A percentile compares a stretch with the other conserved stretches of the same genome.
Conservation (phyloP, 140 eudicot genomes). For the Anethum foeniculum region DNA sequence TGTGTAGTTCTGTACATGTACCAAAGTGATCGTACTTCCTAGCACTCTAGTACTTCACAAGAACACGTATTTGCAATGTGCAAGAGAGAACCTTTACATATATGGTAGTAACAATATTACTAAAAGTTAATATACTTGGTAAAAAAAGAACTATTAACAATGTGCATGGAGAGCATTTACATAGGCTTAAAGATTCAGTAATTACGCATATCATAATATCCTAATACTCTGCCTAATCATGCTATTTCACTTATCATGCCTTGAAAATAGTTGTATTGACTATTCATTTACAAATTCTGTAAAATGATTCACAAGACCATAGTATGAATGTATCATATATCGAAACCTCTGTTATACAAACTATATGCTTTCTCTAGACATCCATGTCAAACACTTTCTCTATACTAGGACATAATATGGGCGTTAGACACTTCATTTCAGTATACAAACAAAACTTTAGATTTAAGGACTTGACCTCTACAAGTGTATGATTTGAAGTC, state of each 20-base stretch:
- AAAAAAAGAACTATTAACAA: neutral
- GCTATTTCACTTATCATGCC: neutral
- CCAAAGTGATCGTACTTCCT: neutral
- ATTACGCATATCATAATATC: neutral
- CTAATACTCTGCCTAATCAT: neutral
- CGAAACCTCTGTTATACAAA: neutral
- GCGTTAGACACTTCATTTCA: neutral
- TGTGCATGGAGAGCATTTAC: neutral
- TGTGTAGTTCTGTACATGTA: neutral
- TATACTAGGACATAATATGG: neutral
- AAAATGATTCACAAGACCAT: neutral
- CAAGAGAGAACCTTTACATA: neutral
- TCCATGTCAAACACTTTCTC: neutral
- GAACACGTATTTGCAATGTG: neutral
- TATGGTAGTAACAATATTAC: neutral
- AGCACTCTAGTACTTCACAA: neutral
- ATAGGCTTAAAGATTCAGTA: neutral
- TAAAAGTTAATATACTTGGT: neutral
- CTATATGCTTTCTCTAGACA: neutral
- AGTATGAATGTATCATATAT: neutral
- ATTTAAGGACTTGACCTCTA: neutral
- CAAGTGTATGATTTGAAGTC: neutral
- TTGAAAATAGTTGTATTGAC: neutral
- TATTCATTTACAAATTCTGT: neutral
- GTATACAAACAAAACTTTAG: neutral